Evolutionary conservation across 495 filamentous ascomycete genomes (phyloP).

Genomic region (Aspergillus steynii): DNA sequence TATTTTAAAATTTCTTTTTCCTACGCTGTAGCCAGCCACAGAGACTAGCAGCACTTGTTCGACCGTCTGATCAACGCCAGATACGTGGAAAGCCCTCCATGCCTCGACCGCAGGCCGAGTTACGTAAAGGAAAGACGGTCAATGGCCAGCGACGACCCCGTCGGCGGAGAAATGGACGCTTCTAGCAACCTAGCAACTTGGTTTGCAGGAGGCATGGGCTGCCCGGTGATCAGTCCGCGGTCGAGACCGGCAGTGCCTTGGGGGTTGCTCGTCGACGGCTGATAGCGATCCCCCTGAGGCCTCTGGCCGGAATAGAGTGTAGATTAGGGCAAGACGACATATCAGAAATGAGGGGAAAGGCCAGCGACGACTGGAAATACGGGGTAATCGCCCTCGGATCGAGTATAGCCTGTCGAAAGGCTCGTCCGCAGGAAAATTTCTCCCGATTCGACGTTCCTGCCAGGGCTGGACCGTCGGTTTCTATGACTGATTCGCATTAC

Average conservation of each 20-base stretch:
- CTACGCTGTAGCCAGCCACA: too few relatives aligned
- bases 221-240: constrained; percentile 10
- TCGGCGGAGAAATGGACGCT: constrained; percentile 14
- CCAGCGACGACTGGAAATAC: background rate
- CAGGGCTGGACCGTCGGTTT: constrained; percentile 7
- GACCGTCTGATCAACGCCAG: background rate
- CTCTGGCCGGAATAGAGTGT: background rate
- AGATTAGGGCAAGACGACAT: background rate
- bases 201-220: constrained; percentile 1
- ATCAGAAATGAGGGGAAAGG: background rate
- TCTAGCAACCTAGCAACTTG: constrained; percentile 5
- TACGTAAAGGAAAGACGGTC: constrained; percentile 30
- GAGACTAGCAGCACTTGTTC: too few relatives aligned
- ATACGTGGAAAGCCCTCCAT: constrained; percentile 9
- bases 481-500: constrained; percentile 24
- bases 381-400: background rate
- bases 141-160: constrained; percentile 18
- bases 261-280: too few relatives aligned
- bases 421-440: background rate
- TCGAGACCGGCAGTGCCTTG: constrained; percentile 2
- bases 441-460: background rate
- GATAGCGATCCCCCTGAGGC: too few relatives aligned
- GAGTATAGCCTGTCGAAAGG: background rate
- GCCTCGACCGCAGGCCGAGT: constrained; percentile 15
- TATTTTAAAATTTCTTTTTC: too few relatives aligned